These are phyloP conservation scores for Aureobasidium sp. DNA, from an alignment of 2,329 filamentous ascomycete species.

Conservation along the genomic window DNA sequence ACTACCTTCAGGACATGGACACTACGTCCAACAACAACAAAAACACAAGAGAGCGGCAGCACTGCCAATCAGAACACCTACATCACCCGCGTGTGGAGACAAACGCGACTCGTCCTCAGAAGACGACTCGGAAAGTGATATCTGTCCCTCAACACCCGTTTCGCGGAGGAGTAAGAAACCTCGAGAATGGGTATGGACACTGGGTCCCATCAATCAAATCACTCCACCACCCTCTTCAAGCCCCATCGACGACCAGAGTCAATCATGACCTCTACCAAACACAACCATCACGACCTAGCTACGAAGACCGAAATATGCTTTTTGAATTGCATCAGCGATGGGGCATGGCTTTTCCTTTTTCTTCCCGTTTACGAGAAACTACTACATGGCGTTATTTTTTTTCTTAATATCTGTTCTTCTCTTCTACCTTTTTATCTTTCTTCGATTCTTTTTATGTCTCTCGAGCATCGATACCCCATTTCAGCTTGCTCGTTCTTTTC, in stretches of 20 bases:
- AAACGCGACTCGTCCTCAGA: slow-evolving; percentile 42
- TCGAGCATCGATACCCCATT: too few species aligned
- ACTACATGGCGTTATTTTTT: not conserved
- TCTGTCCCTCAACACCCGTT: slow-evolving; percentile 44
- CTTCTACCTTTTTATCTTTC: too few species aligned
- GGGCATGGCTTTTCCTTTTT: not conserved
- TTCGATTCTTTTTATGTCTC: too few species aligned
- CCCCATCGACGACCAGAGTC: not conserved
- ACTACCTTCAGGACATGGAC: slow-evolving; percentile 13
- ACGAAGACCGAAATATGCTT: not conserved
- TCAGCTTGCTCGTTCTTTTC: too few species aligned
- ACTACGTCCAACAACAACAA: not conserved
- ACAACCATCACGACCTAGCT: not conserved
- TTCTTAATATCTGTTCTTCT: too few species aligned
- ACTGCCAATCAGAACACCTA: slow-evolving; percentile 17
- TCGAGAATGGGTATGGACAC: slow-evolving; percentile 50
- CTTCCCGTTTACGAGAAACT: not conserved
- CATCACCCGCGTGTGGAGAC: slow-evolving; percentile 27
- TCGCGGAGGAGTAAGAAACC: slow-evolving; percentile 45
- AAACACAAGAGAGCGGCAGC: slow-evolving; percentile 3
- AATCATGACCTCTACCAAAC: not conserved
- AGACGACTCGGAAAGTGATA: slow-evolving; percentile 34
- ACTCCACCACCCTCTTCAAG: not conserved
- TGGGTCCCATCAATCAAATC: slow-evolving; percentile 31
- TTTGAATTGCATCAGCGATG: slow-evolving; percentile 7